Evolutionary conservation across 169 alveolate genomes (phyloP).

Genomic region (Eimeria sp.): DNA sequence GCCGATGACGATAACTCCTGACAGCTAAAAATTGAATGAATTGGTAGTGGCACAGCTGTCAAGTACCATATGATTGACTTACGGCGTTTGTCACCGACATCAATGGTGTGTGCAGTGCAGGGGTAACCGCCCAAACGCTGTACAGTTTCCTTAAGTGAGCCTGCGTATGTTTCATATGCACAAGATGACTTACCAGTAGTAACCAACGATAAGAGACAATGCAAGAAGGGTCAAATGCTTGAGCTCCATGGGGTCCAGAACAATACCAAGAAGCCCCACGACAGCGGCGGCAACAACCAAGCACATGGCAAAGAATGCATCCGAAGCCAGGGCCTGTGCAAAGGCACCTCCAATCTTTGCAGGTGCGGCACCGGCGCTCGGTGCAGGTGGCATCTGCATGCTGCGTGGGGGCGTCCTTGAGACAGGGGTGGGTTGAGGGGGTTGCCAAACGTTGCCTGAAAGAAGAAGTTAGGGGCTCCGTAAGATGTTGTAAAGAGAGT

Average conservation of each 20-base stretch:
- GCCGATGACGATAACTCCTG: constrained; percentile 94
- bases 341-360: constrained; percentile 32
- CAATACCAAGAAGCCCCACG: constrained; percentile 79
- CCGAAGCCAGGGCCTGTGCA: constrained; percentile 78
- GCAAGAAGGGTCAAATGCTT: constrained; percentile 79
- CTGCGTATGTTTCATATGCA: neutral
- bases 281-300: constrained; percentile 78
- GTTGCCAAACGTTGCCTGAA: constrained; percentile 74
- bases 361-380: neutral
- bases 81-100: constrained; percentile 96
- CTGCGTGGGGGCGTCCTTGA: constrained; percentile 74
- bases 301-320: constrained; percentile 81
- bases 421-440: constrained; percentile 74
- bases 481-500: neutral
- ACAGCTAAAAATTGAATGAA: constrained; percentile 70
- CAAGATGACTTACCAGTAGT: constrained; percentile 61
- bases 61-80: neutral
- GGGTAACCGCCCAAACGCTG: constrained; percentile 90
- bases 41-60: neutral
- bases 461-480: neutral
- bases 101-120: constrained; percentile 95
- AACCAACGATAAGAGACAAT: constrained; percentile 81
- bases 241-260: constrained; percentile 81
- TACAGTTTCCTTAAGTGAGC: neutral
- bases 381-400: constrained; percentile 15